Evolutionary conservation across 306 rosid genomes (phyloP), one percentile per base, ranked within the genome.

Genomic region (Hippophae gyantsensis): DNA sequence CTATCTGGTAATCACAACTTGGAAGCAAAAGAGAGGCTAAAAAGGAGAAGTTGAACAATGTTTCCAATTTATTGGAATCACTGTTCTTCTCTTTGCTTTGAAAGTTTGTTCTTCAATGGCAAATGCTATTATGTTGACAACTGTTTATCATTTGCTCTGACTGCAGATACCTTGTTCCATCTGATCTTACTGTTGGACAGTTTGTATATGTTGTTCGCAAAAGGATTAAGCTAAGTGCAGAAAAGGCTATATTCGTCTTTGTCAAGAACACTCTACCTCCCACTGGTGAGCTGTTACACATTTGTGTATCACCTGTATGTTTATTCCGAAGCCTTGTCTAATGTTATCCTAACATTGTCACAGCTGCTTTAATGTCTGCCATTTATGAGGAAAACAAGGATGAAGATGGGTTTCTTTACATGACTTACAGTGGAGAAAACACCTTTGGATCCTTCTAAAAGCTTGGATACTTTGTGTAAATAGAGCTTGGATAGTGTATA

Each of bases 321-420:
- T 54, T 7, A 13, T 63, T 11, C 56, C 11, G 3, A 48, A 45
- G 27, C 57, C 18, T 18, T 50, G 60, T 59, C 7, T 11, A 1
- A 60, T 32, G 38, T 32, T 60, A 25, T 55, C 23, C 57, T 32
- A 40, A 27, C 73, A 18, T 58, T 63, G 51, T 73, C 79, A 59
- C 81, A 90, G 98, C 95, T 58, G 74, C 95, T 27, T 64, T 85
- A 80, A 85, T 90, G 92, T 82, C 92, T 72, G 68, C 86, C 14
- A 76, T 87, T 52, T 87, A 90, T 41, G 96, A 87, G 65, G 96
- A 85, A 57, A 69, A 87, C 71, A 85, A 85, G 81, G 98, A 90
- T 68, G 87, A 81, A 12, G 96, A 90, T 74, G 98, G 98, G 63
- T 90, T 90, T 75, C 89, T 90, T 57, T 90, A 90, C 96, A 71